Evolutionary conservation across 495 filamentous ascomycete species (phyloP).

Genomic region (Aspergillus mulundensis): DNA sequence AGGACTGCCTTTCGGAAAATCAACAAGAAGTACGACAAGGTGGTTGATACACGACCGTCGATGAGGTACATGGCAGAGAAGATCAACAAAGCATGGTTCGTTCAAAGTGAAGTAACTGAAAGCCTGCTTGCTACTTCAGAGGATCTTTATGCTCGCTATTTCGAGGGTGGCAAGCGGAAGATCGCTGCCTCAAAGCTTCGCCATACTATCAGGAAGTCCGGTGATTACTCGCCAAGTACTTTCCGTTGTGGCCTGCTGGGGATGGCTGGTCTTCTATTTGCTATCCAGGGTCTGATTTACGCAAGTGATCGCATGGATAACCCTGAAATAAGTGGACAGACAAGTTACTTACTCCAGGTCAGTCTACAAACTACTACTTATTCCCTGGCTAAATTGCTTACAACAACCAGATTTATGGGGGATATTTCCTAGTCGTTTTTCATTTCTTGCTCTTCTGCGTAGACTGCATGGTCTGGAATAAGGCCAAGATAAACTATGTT

Average conservation of each 20-base stretch:
- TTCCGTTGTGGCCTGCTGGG: conserved; percentile 80
- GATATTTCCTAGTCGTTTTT: conserved; percentile 73
- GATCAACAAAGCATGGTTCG: conserved; percentile 86
- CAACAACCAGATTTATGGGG: conserved; percentile 66
- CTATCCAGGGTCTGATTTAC: conserved; percentile 68
- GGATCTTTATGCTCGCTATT: conserved; percentile 89
- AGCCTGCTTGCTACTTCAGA: conserved; percentile 72
- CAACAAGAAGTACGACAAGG: conserved; percentile 98
- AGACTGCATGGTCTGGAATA: conserved; percentile 75
- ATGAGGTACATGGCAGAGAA: conserved; percentile 87
- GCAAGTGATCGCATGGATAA: conserved; percentile 55
- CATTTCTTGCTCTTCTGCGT: conserved; percentile 73
- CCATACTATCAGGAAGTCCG: conserved; percentile 56
- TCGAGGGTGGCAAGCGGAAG: conserved; percentile 86
- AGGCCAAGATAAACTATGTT: conserved; percentile 83
- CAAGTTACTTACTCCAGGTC: conserved; percentile 74
- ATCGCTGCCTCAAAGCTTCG: conserved; percentile 82
- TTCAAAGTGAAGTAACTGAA: conserved; percentile 76
- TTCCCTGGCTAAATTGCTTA: conserved; percentile 19
- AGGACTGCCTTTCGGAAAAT: conserved; percentile 93
- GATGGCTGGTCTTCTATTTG: conserved; percentile 69
- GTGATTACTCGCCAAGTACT: conserved; percentile 66
- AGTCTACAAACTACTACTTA: conserved; percentile 11
- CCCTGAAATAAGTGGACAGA: conserved; percentile 41
- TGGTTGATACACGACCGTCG: conserved; percentile 68